Evolutionary conservation across 139 green algal species (phyloP), one percentile per base, ranked within the genome.

Genomic region (Auxenochlorella pyrenoidosa): DNA sequence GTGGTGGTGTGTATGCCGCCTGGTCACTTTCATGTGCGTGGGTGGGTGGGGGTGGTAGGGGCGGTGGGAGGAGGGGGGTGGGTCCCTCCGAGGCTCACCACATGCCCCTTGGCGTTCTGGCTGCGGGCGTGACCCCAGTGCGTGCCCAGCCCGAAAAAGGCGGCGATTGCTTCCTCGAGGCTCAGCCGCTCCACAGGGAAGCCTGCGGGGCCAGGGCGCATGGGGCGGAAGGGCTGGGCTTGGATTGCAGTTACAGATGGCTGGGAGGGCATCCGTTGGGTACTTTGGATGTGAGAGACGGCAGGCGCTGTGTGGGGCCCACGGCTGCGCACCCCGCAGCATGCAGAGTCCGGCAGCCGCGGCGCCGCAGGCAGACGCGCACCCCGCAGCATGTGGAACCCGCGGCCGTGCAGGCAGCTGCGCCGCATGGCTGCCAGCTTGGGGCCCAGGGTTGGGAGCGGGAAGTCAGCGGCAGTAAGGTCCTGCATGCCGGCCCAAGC

Each of bases 21-120:
- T n/a, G n/a, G n/a, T n/a, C n/a, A n/a, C n/a, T n/a, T n/a, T 54
- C n/a, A 6, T 54, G 6, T 54, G 47, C 47, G 10, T 54, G 47
- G 47, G 47, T 10, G 6, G 47, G 47, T 10, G 47, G 47, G 8
- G 10, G 8, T 54, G 8, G 47, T 54, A 54, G n/a, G 47, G 10
- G 47, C 10, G 47, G 8, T 18, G 47, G 47, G 47, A 54, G 10
- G 10, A 54, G 47, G 47, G 8, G 10, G 47, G 8, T 54, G 47
- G 15, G 16, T 13, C 54, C 54, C 2, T 8, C 54, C 15, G 10
- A 63, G 54, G 10, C 77, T 41, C 38, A 96, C 90, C 75, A 96
- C 82, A 87, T 96, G 94, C 0, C 90, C 94, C 79, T 92, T 91
- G 22, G 89, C 88, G 81, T 96, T 96, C 91, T 96, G 93, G 32